Conservation (phyloP, 108 stramenopile genomes). For the Mediolabrus comicus region DNA sequence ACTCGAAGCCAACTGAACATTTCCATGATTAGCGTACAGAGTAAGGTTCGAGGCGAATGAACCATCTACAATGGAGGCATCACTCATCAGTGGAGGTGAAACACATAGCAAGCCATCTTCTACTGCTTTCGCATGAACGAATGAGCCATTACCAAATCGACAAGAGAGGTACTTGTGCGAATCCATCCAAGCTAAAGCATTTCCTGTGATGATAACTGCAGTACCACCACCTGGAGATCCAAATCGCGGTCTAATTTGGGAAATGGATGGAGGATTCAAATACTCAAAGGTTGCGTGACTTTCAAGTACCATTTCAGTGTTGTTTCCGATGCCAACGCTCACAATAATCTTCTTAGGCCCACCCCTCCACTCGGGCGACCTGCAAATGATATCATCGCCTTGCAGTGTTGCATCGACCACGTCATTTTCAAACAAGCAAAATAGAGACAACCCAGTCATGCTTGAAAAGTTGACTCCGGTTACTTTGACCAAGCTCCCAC, state of each 20-base stretch:
- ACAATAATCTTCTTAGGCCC: constrained; percentile 17
- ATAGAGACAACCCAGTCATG: constrained; percentile 28
- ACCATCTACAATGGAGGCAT: neutral
- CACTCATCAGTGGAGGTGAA: constrained; percentile 7
- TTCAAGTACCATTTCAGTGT: constrained; percentile 1
- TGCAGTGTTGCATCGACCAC: constrained; percentile 15
- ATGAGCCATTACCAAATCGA: constrained; percentile 28
- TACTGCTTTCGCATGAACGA: constrained; percentile 3
- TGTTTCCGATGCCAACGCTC: constrained; percentile 10
- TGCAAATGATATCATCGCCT: constrained; percentile 17
- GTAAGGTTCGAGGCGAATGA: constrained; percentile 2
- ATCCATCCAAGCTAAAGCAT: constrained; percentile 15
- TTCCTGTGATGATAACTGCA: constrained; percentile 12
- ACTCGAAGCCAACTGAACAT: constrained; percentile 19
- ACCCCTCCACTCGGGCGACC: constrained; percentile 15
- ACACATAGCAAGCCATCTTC: constrained; percentile 8
- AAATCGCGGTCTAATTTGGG: constrained; percentile 18
- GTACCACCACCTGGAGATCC: constrained; percentile 34
- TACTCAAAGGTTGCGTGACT: constrained; percentile 34
- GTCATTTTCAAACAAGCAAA: constrained; percentile 29
- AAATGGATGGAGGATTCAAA: constrained; percentile 24
- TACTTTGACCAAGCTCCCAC: constrained; percentile 26
- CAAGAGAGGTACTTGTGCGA: constrained; percentile 27
- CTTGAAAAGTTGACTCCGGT: constrained; percentile 24
- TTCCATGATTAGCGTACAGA: constrained; percentile 18